These are phyloP conservation scores for Monascus ruber DNA, from an alignment of 2,329 filamentous ascomycete genomes.

Conservation along the genomic window DNA sequence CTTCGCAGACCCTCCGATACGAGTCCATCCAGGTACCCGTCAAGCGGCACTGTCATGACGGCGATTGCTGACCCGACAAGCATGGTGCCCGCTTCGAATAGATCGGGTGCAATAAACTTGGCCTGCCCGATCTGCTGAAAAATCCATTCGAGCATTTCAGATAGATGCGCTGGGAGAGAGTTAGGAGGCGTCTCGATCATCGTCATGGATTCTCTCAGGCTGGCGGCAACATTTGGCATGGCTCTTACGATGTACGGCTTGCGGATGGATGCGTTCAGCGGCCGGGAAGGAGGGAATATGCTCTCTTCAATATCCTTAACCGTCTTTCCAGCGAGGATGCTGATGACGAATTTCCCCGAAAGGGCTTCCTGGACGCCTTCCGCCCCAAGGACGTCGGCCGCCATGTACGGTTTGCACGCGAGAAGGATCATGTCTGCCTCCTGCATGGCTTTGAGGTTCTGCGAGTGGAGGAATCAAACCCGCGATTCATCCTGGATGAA, in stretches of 20 bases:
- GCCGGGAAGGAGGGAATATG: conserved; percentile 9
- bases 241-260: conserved; percentile 26
- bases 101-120: conserved; percentile 38
- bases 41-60: conserved; percentile 48
- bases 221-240: conserved; percentile 37
- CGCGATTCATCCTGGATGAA: conserved; percentile 18
- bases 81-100: conserved; percentile 46
- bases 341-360: conserved; percentile 37
- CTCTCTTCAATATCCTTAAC: conserved; percentile 19
- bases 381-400: conserved; percentile 25
- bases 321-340: conserved; percentile 38
- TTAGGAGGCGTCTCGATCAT: conserved; percentile 38
- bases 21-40: conserved; percentile 49
- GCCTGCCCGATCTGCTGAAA: conserved; percentile 42
- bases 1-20: conserved; percentile 52
- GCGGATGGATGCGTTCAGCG: neutral
- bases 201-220: conserved; percentile 35
- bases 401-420: conserved; percentile 36
- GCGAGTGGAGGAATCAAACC: conserved; percentile 20
- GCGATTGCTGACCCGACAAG: conserved; percentile 52
- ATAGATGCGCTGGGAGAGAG: conserved; percentile 30
- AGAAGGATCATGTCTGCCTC: conserved; percentile 34
- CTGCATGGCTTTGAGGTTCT: conserved; percentile 23
- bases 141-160: conserved; percentile 27
- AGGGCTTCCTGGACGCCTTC: conserved; percentile 28